Evolutionary conservation across 192 early-diverging fungal genomes (phyloP).

Genomic region (Chytriomyces sp.): DNA sequence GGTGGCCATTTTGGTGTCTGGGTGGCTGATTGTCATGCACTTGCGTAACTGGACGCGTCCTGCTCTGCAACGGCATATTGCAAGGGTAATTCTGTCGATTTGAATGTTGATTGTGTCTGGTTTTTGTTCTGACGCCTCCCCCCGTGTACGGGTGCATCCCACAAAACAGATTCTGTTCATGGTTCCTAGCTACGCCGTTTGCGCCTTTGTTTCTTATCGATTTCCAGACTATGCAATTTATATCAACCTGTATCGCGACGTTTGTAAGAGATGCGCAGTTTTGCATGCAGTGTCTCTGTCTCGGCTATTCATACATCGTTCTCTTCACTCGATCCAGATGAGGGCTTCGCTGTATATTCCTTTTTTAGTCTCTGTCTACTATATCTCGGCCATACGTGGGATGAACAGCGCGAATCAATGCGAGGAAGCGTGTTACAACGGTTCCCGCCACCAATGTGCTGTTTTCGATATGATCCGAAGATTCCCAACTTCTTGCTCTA

Average conservation of each 20-base stretch:
- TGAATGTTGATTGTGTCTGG: neutral
- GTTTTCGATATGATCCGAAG: slow-evolving; percentile 64
- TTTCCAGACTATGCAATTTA: slow-evolving; percentile 70
- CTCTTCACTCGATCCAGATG: slow-evolving; percentile 12
- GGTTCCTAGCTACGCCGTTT: slow-evolving; percentile 71
- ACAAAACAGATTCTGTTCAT: slow-evolving; percentile 69
- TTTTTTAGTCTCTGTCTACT: slow-evolving; percentile 73
- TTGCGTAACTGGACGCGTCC: slow-evolving; percentile 33
- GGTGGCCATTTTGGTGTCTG: slow-evolving; percentile 18
- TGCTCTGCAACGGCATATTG: slow-evolving; percentile 31
- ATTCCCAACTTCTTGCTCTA: slow-evolving; percentile 57
- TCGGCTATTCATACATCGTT: neutral
- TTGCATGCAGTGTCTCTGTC: neutral
- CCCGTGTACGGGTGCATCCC: neutral
- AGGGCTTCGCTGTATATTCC: slow-evolving; percentile 65
- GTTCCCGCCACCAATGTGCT: slow-evolving; percentile 68
- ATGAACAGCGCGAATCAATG: slow-evolving; percentile 51
- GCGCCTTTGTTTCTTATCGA: slow-evolving; percentile 69
- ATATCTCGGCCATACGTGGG: slow-evolving; percentile 59
- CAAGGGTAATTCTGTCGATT: slow-evolving; percentile 7
- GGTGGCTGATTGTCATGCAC: slow-evolving; percentile 26
- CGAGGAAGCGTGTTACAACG: slow-evolving; percentile 40
- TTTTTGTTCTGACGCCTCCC: neutral
- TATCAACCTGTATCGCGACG: slow-evolving; percentile 67
- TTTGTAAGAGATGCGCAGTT: slow-evolving; percentile 54